phyloP scores from a whole-genome alignment of 2,329 filamentous ascomycete genomes.

The Lomentospora prolificans region DNA sequence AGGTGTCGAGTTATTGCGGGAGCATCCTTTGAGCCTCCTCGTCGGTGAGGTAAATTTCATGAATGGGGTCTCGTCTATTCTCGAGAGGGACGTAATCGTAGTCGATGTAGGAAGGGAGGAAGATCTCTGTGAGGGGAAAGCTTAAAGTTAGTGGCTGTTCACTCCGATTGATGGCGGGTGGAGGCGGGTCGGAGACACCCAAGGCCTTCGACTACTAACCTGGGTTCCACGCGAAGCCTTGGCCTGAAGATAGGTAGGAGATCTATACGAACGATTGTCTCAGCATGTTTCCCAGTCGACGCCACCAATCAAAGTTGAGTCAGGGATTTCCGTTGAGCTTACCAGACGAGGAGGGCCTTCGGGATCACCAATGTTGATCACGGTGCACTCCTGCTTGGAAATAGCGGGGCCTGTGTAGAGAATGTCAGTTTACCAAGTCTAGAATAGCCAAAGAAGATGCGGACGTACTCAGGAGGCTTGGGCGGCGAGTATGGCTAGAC shows the following conservation, averaged over 20 bases:
- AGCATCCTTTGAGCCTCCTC: constrained; percentile 63
- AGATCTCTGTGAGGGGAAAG: constrained; percentile 54
- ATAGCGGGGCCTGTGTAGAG: constrained; percentile 53
- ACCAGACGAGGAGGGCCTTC: constrained; percentile 66
- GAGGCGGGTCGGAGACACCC: neutral
- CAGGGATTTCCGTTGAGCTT: constrained; percentile 20
- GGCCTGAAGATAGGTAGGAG: constrained; percentile 67
- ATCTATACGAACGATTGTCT: constrained; percentile 39
- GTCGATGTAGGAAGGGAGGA: constrained; percentile 68
- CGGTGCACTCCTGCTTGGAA: constrained; percentile 66
- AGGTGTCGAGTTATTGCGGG: constrained; percentile 39
- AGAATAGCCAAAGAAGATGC: neutral
- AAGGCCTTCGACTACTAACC: constrained; percentile 31
- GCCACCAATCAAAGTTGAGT: too few relatives aligned
- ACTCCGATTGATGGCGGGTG: neutral
- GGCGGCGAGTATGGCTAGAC: constrained; percentile 44
- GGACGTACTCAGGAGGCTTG: constrained; percentile 52
- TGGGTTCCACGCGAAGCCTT: constrained; percentile 78
- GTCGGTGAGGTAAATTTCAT: constrained; percentile 69
- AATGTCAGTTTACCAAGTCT: constrained; percentile 15
- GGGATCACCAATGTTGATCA: constrained; percentile 66
- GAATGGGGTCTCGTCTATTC: constrained; percentile 64
- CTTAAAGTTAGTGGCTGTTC: neutral
- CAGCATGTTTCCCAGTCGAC: neutral
- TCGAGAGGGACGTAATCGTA: constrained; percentile 67